These are phyloP conservation scores for Alternaria triticina DNA, from an alignment of 2,329 filamentous ascomycete genomes.

Conservation along the genomic window DNA sequence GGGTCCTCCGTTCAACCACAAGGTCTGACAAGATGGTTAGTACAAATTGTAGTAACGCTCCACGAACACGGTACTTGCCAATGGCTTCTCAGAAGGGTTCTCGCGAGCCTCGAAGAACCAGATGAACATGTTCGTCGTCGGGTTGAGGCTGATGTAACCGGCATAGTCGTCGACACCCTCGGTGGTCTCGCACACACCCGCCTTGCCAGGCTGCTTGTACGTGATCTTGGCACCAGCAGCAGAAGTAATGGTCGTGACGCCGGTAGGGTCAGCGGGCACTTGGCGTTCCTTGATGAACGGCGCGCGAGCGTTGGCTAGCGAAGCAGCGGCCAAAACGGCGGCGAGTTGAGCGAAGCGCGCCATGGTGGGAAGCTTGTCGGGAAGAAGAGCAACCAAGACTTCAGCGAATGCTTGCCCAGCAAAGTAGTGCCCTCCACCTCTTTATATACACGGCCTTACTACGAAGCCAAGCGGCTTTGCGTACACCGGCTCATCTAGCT, in stretches of 20 bases:
- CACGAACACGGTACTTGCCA: conserved; percentile 6
- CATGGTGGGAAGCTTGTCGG: conserved; percentile 29
- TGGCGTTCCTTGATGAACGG: conserved; percentile 35
- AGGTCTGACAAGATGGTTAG: conserved; percentile 36
- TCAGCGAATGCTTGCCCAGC: conserved; percentile 4
- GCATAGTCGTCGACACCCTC: conserved; percentile 48
- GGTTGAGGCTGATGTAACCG: conserved; percentile 46
- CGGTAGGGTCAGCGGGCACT: conserved; percentile 40
- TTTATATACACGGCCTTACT: conserved; percentile 12
- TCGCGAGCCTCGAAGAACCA: conserved; percentile 59
- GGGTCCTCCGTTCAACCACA: conserved; percentile 62
- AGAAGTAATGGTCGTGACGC: conserved; percentile 42
- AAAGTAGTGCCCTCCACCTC: background rate
- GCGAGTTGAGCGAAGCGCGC: conserved; percentile 27
- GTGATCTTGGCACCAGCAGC: conserved; percentile 42
- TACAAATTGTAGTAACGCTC: accelerated
- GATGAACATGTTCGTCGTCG: conserved; percentile 50
- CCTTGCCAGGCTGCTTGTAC: conserved; percentile 47
- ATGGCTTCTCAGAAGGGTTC: conserved; percentile 45
- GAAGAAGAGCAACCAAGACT: conserved; percentile 8
- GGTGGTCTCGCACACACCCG: conserved; percentile 52
- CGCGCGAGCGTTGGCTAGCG: conserved; percentile 27
- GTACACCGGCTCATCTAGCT: background rate
- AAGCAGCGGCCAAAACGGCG: conserved; percentile 28
- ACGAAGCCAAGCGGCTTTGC: background rate